Percentiles rank a stretch among this genome's conserved stretches.
These are phyloP conservation scores for Neostapfia colusana DNA, from an alignment of 176 grass and related monocot genomes.

Conservation along the genomic window DNA sequence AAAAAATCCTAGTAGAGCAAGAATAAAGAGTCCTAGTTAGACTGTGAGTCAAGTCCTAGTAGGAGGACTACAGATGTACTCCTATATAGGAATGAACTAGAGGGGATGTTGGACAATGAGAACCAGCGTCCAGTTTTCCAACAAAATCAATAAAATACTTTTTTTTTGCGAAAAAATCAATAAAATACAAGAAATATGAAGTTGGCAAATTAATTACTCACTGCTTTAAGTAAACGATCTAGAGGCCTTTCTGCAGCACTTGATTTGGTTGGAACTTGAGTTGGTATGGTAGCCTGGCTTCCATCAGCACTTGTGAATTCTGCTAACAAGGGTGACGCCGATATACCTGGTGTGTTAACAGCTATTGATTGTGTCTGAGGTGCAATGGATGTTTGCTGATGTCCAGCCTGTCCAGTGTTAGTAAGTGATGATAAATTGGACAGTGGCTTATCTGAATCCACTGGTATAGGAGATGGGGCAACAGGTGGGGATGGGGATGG, in stretches of 20 bases:
- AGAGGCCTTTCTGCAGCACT: conserved; percentile 75
- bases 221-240: conserved; percentile 80
- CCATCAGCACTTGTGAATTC: conserved; percentile 81
- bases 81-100: too few relatives aligned
- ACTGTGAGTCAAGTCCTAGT: too few relatives aligned
- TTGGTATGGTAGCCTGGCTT: conserved; percentile 63
- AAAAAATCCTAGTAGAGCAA: too few relatives aligned
- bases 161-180: not conserved
- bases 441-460: conserved; percentile 70
- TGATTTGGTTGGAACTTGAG: conserved; percentile 60
- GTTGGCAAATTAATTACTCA: conserved; percentile 48
- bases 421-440: conserved; percentile 64
- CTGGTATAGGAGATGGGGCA: conserved; percentile 76
- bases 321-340: conserved; percentile 84
- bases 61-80: too few relatives aligned
- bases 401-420: conserved; percentile 56
- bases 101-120: too few relatives aligned
- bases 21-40: too few relatives aligned
- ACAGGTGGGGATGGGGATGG: conserved; percentile 85
- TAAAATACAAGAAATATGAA: conserved; percentile 31
- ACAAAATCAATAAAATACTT: too few relatives aligned
- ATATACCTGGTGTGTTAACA: conserved; percentile 91
- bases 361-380: conserved; percentile 69
- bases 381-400: conserved; percentile 55
- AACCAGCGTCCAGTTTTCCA: too few relatives aligned